phyloP scores from a whole-genome alignment of 495 filamentous ascomycete genomes.

The Chaetomium tenue region DNA sequence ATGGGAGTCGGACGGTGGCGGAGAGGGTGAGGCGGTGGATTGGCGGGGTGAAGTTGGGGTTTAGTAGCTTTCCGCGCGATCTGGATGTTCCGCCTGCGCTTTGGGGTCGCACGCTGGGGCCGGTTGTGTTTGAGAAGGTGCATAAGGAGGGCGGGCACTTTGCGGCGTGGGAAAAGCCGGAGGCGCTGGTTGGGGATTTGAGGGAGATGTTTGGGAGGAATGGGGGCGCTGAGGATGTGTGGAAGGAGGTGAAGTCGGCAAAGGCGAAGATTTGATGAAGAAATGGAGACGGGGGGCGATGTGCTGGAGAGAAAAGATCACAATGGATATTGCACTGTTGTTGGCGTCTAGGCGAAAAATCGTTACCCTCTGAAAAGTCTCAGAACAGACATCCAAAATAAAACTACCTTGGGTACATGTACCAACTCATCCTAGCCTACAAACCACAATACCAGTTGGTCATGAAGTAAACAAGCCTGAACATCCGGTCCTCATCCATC shows the following conservation, averaged over 20 bases:
- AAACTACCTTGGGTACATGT: too few relatives aligned
- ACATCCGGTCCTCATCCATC: too few relatives aligned
- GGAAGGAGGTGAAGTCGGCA: too few relatives aligned
- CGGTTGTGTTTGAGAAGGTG: conserved; percentile 4
- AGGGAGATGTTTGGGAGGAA: conserved; percentile 3
- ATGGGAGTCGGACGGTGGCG: neutral
- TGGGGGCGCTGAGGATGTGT: neutral
- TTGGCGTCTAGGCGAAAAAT: too few relatives aligned
- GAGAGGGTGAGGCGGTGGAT: neutral
- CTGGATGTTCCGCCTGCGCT: neutral
- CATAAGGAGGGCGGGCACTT: neutral
- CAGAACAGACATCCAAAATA: too few relatives aligned
- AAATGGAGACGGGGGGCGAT: neutral
- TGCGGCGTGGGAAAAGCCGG: conserved; percentile 5
- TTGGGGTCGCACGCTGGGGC: conserved; percentile 4
- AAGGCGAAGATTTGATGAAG: conserved; percentile 30
- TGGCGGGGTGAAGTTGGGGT: neutral
- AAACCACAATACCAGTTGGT: too few relatives aligned
- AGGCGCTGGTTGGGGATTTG: conserved; percentile 1
- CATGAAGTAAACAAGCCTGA: too few relatives aligned
- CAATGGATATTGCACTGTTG: too few relatives aligned
- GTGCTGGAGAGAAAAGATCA: too few relatives aligned
- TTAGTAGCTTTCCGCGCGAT: conserved; percentile 1
- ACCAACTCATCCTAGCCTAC: too few relatives aligned
- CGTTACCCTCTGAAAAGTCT: too few relatives aligned